A percentile compares a stretch with the other conserved stretches of the same genome.
Evolutionary conservation across 176 grass and related monocot species (phyloP).

Genomic region (Themeda triandra): DNA sequence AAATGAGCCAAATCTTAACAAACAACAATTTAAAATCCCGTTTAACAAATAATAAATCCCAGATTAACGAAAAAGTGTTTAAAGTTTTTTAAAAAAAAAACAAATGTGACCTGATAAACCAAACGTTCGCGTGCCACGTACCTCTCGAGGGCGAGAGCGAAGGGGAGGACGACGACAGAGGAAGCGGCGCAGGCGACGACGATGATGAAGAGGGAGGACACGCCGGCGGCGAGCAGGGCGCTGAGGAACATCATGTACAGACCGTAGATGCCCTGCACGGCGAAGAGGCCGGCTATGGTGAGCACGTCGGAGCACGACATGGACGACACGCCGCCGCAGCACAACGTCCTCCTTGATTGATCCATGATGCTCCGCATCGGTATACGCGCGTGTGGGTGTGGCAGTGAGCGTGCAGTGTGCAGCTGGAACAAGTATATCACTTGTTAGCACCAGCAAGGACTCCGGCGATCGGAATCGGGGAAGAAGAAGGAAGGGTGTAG

Average conservation of each 20-base stretch:
- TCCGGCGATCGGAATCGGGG: too few species aligned
- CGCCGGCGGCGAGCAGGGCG: constrained; percentile 37
- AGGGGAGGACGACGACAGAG: constrained; percentile 37
- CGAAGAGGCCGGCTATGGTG: constrained; percentile 42
- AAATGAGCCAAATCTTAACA: not conserved
- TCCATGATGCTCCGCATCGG: too few species aligned
- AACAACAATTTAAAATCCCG: not conserved
- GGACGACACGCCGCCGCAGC: not conserved
- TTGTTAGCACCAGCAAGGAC: too few species aligned
- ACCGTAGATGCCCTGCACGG: constrained; percentile 42
- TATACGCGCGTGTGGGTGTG: not conserved
- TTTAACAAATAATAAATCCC: too few species aligned
- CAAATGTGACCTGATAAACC: too few species aligned
- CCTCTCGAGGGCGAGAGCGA: constrained; percentile 48
- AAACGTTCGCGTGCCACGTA: not conserved
- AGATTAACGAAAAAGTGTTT: too few species aligned
- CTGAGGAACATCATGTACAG: constrained; percentile 54
- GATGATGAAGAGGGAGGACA: constrained; percentile 47
- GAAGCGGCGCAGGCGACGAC: constrained; percentile 38
- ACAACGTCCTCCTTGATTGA: not conserved
- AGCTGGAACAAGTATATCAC: too few species aligned
- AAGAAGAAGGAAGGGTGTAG: too few species aligned
- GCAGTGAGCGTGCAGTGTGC: not conserved
- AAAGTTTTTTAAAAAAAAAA: too few species aligned
- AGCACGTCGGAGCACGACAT: constrained; percentile 15